Conservation (phyloP, 352 stramenopile genomes). For the Thraustotheca clavata region DNA sequence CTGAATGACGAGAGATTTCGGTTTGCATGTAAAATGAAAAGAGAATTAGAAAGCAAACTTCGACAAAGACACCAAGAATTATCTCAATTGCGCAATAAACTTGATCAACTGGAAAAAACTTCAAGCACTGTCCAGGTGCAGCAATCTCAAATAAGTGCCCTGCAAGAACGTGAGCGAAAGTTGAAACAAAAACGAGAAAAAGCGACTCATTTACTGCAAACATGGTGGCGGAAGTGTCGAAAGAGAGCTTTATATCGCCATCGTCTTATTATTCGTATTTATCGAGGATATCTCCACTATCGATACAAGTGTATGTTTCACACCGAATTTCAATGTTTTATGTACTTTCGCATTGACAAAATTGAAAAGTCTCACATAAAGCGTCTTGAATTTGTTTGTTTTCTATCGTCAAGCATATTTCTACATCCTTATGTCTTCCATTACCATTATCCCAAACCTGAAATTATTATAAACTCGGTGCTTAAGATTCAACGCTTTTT, state of each 20-base stretch:
- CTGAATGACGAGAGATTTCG: constrained; percentile 8
- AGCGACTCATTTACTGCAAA: not conserved
- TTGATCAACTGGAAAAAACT: not conserved
- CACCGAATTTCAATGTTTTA: not conserved
- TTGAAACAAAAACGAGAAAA: too few species aligned
- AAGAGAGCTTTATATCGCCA: not conserved
- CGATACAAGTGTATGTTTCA: not conserved
- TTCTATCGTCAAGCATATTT: not conserved
- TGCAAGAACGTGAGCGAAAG: too few species aligned
- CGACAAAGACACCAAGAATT: not conserved
- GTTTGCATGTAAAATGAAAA: constrained; percentile 14
- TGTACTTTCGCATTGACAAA: constrained; percentile 2
- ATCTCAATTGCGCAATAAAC: not conserved
- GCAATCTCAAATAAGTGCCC: too few species aligned
- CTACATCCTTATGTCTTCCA: not conserved
- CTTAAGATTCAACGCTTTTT: not conserved
- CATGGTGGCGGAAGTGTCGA: not conserved
- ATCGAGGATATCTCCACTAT: constrained; percentile 5
- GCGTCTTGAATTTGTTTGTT: not conserved
- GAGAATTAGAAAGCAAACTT: constrained; percentile 7
- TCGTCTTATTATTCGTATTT: not conserved
- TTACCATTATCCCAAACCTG: not conserved
- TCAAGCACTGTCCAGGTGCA: not conserved
- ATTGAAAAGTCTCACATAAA: not conserved
- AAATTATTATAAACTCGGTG: not conserved